phyloP scores from a whole-genome alignment of 192 early-diverging fungal genomes.

The Umbelopsis isabellina region DNA sequence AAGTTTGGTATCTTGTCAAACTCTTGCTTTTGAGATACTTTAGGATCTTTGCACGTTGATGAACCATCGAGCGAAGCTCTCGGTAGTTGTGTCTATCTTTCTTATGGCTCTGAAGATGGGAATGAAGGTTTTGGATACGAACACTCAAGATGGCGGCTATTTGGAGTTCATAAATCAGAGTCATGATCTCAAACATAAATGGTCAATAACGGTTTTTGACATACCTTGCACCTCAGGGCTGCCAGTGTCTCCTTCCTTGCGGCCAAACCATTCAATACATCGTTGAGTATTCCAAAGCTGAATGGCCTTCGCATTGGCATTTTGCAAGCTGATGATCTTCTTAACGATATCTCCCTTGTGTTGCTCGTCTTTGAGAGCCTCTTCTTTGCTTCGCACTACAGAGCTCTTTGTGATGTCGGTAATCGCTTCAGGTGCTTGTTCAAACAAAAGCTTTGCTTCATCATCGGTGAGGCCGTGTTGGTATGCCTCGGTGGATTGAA shows the following conservation, averaged over 20 bases:
- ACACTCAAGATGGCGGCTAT: conserved; percentile 89
- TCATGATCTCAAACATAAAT: neutral
- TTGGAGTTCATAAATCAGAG: neutral
- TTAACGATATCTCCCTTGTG: conserved; percentile 66
- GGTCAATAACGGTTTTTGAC: neutral
- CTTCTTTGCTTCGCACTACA: conserved; percentile 37
- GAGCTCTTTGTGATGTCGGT: conserved; percentile 29
- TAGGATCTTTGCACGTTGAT: conserved; percentile 82
- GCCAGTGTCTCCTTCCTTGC: conserved; percentile 82
- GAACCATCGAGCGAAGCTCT: conserved; percentile 74
- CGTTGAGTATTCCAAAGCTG: conserved; percentile 74
- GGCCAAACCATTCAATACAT: conserved; percentile 78
- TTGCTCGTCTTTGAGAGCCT: conserved; percentile 46
- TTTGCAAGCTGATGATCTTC: conserved; percentile 80
- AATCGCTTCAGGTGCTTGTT: conserved; percentile 44
- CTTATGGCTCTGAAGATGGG: conserved; percentile 75
- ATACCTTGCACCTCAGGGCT: conserved; percentile 92
- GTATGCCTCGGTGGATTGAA: conserved; percentile 30
- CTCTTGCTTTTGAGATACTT: conserved; percentile 84
- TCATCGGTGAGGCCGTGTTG: conserved; percentile 53
- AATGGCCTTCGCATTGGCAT: conserved; percentile 76
- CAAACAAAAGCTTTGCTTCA: conserved; percentile 53
- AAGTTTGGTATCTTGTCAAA: conserved; percentile 68
- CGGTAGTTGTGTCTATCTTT: conserved; percentile 94
- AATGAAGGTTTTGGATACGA: conserved; percentile 83